These are phyloP conservation scores for Gracilariopsis chorda DNA, from an alignment of 23 red algal genomes.

Conservation along the genomic window DNA sequence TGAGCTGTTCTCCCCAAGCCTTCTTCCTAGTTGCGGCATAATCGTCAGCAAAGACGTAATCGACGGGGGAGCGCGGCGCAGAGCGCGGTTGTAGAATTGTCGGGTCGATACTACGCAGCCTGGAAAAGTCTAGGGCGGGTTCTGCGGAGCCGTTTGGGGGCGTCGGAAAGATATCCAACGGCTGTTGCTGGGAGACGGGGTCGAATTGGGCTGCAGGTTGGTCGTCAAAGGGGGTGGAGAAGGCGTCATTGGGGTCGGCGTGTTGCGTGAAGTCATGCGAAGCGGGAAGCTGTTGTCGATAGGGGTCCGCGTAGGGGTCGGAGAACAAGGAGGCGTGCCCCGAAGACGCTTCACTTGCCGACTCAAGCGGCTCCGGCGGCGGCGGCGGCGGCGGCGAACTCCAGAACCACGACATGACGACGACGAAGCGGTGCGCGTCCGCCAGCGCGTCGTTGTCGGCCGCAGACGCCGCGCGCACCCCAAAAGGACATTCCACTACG, in stretches of 20 bases:
- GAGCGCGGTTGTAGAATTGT: neutral
- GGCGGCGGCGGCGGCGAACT: slow-evolving; percentile 17
- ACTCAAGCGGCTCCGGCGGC: neutral
- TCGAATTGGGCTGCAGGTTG: neutral
- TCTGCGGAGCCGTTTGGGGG: neutral
- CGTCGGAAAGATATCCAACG: no score
- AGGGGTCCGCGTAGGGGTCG: neutral
- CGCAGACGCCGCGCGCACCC: neutral
- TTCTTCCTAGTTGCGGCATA: slow-evolving; percentile 80
- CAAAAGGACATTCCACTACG: neutral
- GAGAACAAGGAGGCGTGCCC: neutral
- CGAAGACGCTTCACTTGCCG: neutral
- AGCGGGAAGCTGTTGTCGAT: neutral
- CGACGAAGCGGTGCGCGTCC: neutral
- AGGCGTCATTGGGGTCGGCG: neutral
- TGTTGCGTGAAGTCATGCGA: neutral
- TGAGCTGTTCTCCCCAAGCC: slow-evolving; percentile 91
- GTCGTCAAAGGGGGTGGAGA: slow-evolving; percentile 1
- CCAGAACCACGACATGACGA: neutral
- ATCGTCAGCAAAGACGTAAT: slow-evolving; percentile 82
- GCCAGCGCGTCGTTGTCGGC: neutral
- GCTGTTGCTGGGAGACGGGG: neutral
- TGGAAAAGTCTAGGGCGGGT: slow-evolving; percentile 2
- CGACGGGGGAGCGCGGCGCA: neutral
- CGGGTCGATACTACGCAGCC: slow-evolving; percentile 37